Conservation (phyloP, 352 stramenopile genomes). For the Pythium dissotocum region DNA sequence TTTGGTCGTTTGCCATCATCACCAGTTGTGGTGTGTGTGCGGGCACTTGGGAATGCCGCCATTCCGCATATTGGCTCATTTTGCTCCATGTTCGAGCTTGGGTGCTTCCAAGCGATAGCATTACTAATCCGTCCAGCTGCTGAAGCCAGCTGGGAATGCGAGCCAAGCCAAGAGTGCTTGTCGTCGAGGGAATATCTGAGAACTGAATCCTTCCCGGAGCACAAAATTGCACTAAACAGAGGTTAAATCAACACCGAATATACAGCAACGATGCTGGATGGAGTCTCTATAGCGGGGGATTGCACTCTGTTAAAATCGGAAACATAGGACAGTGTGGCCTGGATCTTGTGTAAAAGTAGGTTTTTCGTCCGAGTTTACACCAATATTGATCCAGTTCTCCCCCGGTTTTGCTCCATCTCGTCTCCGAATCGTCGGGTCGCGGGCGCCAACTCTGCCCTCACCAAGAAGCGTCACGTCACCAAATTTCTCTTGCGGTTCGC, state of each 20-base stretch:
- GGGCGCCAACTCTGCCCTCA: background rate
- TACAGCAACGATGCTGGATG: too few species aligned
- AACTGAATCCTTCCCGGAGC: background rate
- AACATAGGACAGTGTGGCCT: too few species aligned
- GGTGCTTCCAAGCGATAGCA: background rate
- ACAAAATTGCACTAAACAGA: too few species aligned
- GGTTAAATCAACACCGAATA: too few species aligned
- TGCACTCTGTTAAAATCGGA: background rate
- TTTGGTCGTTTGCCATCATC: background rate
- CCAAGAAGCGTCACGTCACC: constrained; percentile 1
- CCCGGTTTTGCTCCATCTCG: background rate
- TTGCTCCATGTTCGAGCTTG: background rate
- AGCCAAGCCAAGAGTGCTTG: background rate
- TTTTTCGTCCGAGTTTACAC: too few species aligned
- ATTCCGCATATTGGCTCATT: too few species aligned
- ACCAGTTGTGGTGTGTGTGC: background rate
- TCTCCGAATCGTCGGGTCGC: background rate
- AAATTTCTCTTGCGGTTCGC: background rate
- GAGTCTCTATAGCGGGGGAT: background rate
- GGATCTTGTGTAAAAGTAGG: too few species aligned
- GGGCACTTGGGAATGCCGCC: too few species aligned
- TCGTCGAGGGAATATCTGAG: background rate
- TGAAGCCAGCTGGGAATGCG: background rate
- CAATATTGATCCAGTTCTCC: background rate
- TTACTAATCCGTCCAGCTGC: constrained; percentile 3